A percentile compares a stretch with the other conserved stretches of the same genome.
Conservation (phyloP, 768 basidiomycete genomes). For the Tricholoma saponaceum region DNA sequence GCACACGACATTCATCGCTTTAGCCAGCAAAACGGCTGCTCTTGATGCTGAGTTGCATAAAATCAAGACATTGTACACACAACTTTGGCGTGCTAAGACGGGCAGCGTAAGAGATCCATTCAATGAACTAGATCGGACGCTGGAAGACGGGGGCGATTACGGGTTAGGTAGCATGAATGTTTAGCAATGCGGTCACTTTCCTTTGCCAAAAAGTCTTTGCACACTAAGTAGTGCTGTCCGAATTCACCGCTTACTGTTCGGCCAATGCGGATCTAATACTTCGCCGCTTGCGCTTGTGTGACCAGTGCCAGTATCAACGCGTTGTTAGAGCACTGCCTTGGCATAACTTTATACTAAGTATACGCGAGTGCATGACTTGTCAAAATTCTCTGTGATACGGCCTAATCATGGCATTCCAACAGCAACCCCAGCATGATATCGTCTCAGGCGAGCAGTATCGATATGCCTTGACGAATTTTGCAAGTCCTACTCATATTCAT, state of each 20-base stretch:
- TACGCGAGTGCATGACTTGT: not conserved
- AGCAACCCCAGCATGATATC: slow-evolving; percentile 30
- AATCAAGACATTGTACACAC: slow-evolving; percentile 70
- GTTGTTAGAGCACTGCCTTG: not conserved
- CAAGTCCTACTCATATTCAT: slow-evolving; percentile 27
- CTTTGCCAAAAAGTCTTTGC: not conserved
- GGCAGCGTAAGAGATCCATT: slow-evolving; percentile 86
- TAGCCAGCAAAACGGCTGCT: slow-evolving; percentile 73
- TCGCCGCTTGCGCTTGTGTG: not conserved
- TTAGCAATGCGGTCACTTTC: slow-evolving; percentile 16
- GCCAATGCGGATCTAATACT: not conserved
- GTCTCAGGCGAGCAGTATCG: slow-evolving; percentile 69
- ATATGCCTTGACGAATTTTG: slow-evolving; percentile 82
- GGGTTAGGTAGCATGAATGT: slow-evolving; percentile 40
- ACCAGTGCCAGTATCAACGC: not conserved
- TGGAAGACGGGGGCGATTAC: slow-evolving; percentile 33
- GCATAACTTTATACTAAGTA: not conserved
- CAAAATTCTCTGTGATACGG: not conserved
- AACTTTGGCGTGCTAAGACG: slow-evolving; percentile 75
- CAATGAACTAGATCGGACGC: slow-evolving; percentile 38
- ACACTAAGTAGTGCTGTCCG: too few species aligned
- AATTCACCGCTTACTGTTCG: too few species aligned
- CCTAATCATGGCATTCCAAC: slow-evolving; percentile 23
- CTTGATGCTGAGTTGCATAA: slow-evolving; percentile 73
- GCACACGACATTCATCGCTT: slow-evolving; percentile 69